A percentile compares a stretch with the other conserved stretches of the same genome.
Conservation (phyloP, 2,329 filamentous ascomycete genomes). For the Monosporascus sp. region DNA sequence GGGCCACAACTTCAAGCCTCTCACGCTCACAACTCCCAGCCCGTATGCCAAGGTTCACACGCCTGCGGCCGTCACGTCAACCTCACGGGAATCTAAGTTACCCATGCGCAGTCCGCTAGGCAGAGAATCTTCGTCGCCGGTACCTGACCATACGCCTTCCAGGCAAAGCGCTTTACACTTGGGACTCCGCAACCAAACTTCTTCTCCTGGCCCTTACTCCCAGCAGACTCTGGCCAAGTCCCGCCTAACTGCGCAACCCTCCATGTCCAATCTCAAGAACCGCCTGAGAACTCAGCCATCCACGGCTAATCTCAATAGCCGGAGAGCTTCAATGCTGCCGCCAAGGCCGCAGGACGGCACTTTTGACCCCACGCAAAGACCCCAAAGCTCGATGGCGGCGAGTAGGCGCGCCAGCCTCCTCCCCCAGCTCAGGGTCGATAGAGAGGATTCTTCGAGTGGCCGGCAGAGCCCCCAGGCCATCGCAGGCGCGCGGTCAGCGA, state of each 20-base stretch:
- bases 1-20: conserved; percentile 63
- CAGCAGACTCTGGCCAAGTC: conserved; percentile 42
- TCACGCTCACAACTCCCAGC: conserved; percentile 54
- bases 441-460: conserved; percentile 31
- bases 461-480: conserved; percentile 43
- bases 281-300: conserved; percentile 41
- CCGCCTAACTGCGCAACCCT: conserved; percentile 36
- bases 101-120: conserved; percentile 45
- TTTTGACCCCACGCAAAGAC: conserved; percentile 32
- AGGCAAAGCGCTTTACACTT: conserved; percentile 39
- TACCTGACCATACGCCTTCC: conserved; percentile 39
- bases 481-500: conserved; percentile 38
- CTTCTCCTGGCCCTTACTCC: conserved; percentile 42
- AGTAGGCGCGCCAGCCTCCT: conserved; percentile 48
- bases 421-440: conserved; percentile 37
- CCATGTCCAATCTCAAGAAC: conserved; percentile 36
- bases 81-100: conserved; percentile 39
- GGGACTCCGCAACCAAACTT: conserved; percentile 48
- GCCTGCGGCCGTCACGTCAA: conserved; percentile 36
- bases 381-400: conserved; percentile 51
- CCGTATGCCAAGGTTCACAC: conserved; percentile 45
- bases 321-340: conserved; percentile 50
- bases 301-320: conserved; percentile 35
- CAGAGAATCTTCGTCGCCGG: conserved; percentile 45
- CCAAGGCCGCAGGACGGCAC: conserved; percentile 28